These are phyloP conservation scores for Pleoardoris graminearum DNA, from an alignment of 2,329 filamentous ascomycete species.

Conservation along the genomic window DNA sequence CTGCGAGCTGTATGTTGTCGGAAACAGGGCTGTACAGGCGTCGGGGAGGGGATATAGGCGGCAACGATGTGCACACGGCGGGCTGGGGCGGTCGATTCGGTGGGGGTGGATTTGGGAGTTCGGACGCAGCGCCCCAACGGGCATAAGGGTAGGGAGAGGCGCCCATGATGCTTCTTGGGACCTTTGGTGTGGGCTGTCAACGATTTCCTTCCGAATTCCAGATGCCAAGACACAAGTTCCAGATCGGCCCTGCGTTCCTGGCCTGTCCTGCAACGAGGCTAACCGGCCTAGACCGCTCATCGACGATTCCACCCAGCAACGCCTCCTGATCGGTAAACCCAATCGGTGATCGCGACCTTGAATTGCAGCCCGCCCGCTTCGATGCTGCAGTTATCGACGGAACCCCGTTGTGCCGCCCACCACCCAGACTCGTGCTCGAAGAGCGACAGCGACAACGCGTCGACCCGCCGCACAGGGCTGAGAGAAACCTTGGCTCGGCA, in stretches of 20 bases:
- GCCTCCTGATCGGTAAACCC: neutral
- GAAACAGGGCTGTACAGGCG: neutral
- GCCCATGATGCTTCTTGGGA: constrained; percentile 23
- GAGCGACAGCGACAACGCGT: constrained; percentile 1
- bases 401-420: no score
- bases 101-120: neutral
- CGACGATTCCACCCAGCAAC: constrained; percentile 8
- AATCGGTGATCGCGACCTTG: neutral
- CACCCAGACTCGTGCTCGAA: no score
- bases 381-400: no score
- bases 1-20: neutral
- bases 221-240: constrained; percentile 19
- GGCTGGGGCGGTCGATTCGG: neutral
- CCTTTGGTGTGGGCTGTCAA: constrained; percentile 11
- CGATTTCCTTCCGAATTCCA: constrained; percentile 21
- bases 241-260: constrained; percentile 18
- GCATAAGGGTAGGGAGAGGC: constrained; percentile 5
- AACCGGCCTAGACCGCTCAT: constrained; percentile 14
- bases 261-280: neutral
- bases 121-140: constrained; percentile 9
- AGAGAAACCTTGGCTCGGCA: neutral
- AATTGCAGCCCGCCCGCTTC: no score
- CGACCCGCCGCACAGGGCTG: constrained; percentile 5
- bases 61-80: neutral
- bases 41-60: neutral